Conservation (phyloP, 2,329 filamentous ascomycete species). For the Ustulina deusta region DNA sequence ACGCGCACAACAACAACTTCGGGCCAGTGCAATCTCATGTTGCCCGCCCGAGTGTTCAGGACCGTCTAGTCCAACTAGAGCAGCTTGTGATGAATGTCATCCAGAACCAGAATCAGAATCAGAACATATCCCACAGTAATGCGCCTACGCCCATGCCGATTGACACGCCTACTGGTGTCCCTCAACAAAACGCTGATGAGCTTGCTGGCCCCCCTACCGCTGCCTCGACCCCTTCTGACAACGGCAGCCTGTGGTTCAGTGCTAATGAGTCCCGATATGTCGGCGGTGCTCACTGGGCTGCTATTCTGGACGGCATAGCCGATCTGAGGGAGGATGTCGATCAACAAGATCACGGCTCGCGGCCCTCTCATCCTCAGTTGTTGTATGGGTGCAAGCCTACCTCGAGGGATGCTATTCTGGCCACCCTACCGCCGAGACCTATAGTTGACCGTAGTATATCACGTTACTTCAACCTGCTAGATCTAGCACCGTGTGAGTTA, state of each 20-base stretch:
- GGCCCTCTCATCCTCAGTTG: conserved; percentile 6
- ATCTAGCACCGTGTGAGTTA: conserved; percentile 47
- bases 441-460: conserved; percentile 44
- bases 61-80: conserved; percentile 26
- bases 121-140: conserved; percentile 8
- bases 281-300: conserved; percentile 23
- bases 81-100: conserved; percentile 30
- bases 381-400: conserved; percentile 28
- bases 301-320: conserved; percentile 33
- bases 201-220: conserved; percentile 4
- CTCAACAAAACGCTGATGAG: conserved; percentile 9
- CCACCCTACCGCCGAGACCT: conserved; percentile 45
- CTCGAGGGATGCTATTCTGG: conserved; percentile 44
- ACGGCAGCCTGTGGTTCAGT: conserved; percentile 17
- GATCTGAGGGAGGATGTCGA: conserved; percentile 26
- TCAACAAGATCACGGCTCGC: background rate
- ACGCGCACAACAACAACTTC: conserved; percentile 10
- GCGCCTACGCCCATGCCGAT: background rate
- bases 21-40: background rate
- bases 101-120: conserved; percentile 25
- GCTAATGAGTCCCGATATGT: conserved; percentile 25
- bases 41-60: conserved; percentile 20
- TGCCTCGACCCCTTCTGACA: conserved; percentile 24
- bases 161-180: background rate
- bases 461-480: conserved; percentile 47